Evolutionary conservation across 176 grass and related monocot genomes (phyloP).

Genomic region (Aechmea fasciata): DNA sequence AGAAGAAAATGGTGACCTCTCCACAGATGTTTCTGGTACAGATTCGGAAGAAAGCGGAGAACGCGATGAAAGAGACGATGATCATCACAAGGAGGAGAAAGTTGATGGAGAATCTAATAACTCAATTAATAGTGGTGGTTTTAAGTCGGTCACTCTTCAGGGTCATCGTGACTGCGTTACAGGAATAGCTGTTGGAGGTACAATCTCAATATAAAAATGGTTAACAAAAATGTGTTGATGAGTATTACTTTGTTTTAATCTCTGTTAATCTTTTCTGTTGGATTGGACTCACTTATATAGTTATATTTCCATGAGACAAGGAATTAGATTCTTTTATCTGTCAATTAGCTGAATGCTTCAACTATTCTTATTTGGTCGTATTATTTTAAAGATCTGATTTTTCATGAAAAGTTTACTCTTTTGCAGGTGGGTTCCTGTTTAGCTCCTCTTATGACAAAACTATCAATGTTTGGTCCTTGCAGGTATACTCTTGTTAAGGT

Average conservation of each 20-base stretch:
- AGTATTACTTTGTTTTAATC: background rate
- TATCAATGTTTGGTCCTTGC: conserved; percentile 83
- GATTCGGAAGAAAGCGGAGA: conserved; percentile 19
- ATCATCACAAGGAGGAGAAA: conserved; percentile 10
- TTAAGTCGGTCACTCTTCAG: conserved; percentile 37
- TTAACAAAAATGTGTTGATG: background rate
- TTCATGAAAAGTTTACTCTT: conserved; percentile 19
- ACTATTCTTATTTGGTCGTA: conserved; percentile 6
- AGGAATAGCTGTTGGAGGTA: conserved; percentile 79
- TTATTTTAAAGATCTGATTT: conserved; percentile 1
- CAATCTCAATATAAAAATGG: background rate
- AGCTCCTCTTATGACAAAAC: conserved; percentile 98
- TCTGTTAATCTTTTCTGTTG: background rate
- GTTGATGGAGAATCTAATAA: conserved; percentile 21
- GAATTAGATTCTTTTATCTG: too few relatives aligned
- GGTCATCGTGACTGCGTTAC: conserved; percentile 81
- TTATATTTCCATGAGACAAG: background rate
- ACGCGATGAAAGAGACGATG: conserved; percentile 14
- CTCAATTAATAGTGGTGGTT: conserved; percentile 3
- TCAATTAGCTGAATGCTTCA: background rate
- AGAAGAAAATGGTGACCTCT: conserved; percentile 16
- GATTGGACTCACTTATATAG: background rate
- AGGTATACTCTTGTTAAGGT: conserved; percentile 38
- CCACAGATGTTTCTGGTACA: conserved; percentile 15
- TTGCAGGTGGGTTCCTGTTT: conserved; percentile 74